Evolutionary conservation across 192 early-diverging fungal species (phyloP).

Genomic region (Neocallimastix lanati): DNA sequence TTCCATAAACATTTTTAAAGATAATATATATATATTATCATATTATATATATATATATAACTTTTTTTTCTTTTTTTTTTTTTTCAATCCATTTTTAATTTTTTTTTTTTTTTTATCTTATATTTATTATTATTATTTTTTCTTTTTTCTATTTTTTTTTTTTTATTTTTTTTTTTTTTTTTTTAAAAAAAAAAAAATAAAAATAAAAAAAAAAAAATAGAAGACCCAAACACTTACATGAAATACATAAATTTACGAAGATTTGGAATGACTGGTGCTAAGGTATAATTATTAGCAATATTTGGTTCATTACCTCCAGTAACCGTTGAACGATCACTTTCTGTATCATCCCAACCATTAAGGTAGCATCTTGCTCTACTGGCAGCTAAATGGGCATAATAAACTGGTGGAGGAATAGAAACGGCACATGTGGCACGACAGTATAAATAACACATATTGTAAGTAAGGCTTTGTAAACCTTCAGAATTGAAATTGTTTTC

Average conservation of each 20-base stretch:
- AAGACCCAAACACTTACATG: too few relatives aligned
- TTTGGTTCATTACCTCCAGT: not conserved
- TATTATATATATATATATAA: too few relatives aligned
- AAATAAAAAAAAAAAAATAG: too few relatives aligned
- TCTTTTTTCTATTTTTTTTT: too few relatives aligned
- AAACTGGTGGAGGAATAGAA: not conserved
- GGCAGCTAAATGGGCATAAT: not conserved
- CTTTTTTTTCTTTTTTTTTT: too few relatives aligned
- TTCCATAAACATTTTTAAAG: too few relatives aligned
- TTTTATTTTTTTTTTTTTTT: too few relatives aligned
- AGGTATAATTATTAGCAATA: not conserved
- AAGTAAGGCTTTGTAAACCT: slow-evolving; percentile 33
- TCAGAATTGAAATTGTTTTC: slow-evolving; percentile 67
- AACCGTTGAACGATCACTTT: not conserved
- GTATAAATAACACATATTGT: not conserved
- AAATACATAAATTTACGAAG: not conserved
- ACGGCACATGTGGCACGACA: not conserved
- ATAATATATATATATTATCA: too few relatives aligned
- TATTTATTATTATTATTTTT: too few relatives aligned
- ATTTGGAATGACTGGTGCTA: not conserved
- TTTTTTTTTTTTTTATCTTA: too few relatives aligned
- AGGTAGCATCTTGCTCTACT: not conserved
- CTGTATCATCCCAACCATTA: not conserved
- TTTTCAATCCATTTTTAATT: too few relatives aligned
- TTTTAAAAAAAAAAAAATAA: too few relatives aligned